These are phyloP conservation scores for Sporothrix variecibatus DNA, from an alignment of 2,329 filamentous ascomycete species.

Conservation along the genomic window DNA sequence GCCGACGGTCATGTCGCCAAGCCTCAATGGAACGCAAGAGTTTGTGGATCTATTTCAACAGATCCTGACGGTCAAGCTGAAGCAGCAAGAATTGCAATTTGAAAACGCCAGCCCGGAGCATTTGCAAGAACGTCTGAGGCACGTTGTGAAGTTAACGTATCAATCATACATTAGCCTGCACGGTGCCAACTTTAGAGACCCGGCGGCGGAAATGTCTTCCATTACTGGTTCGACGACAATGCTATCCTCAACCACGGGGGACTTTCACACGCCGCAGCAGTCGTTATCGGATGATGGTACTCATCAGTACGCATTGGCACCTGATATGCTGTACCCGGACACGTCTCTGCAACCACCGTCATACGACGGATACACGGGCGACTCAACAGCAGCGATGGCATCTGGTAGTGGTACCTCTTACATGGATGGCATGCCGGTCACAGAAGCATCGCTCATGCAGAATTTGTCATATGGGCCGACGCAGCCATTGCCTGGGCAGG, in stretches of 20 bases:
- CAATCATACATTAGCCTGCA: not conserved
- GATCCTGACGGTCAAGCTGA: not conserved
- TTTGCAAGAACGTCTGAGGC: not conserved
- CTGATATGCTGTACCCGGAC: not conserved
- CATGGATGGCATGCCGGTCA: not conserved
- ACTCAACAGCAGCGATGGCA: not conserved
- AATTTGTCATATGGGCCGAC: not conserved
- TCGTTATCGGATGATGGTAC: not conserved
- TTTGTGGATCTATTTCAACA: not conserved
- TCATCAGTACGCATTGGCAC: not conserved
- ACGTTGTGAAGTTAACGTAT: not conserved
- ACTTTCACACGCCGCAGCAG: not conserved
- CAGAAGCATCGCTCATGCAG: not conserved
- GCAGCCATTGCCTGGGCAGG: not conserved
- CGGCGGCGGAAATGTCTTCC: not conserved
- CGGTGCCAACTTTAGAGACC: not conserved
- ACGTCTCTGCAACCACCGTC: not conserved
- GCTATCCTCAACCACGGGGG: not conserved
- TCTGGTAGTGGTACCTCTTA: not conserved
- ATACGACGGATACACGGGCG: not conserved
- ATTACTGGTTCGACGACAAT: not conserved
- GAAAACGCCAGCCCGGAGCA: not conserved
- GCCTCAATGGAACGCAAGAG: not conserved
- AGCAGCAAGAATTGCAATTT: not conserved
- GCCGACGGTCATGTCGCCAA: not conserved